A percentile compares a stretch with the other conserved stretches of the same genome.
Evolutionary conservation across 768 basidiomycete genomes (phyloP).

Genomic region (Mycena indigotica): DNA sequence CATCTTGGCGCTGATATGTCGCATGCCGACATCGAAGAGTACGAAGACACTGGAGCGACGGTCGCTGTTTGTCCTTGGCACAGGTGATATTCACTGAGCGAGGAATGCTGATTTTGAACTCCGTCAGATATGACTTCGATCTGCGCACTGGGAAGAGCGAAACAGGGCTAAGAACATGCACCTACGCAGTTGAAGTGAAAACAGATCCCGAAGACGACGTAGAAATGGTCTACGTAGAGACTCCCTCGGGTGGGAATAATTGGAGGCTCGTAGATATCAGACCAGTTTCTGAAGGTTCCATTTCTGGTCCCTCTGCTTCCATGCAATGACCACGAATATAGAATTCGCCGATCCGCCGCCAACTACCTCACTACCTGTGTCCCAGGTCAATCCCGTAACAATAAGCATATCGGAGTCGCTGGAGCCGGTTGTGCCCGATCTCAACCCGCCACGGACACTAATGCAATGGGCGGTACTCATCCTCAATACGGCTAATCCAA

Average conservation of each 20-base stretch:
- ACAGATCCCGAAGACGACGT: slow-evolving; percentile 37
- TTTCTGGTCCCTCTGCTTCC: slow-evolving; percentile 7
- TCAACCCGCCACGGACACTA: slow-evolving; percentile 61
- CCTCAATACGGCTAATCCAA: slow-evolving; percentile 72
- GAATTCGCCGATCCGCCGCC: slow-evolving; percentile 74
- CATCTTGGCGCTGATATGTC: slow-evolving; percentile 81
- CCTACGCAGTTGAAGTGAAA: slow-evolving; percentile 60
- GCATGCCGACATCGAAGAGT: slow-evolving; percentile 78
- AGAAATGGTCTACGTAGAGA: slow-evolving; percentile 61
- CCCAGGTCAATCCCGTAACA: slow-evolving; percentile 19
- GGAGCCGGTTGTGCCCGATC: slow-evolving; percentile 53
- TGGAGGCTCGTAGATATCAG: slow-evolving; percentile 71
- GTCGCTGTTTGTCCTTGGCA: slow-evolving; percentile 81
- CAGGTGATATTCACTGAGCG: slow-evolving; percentile 42
- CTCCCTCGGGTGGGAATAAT: slow-evolving; percentile 51
- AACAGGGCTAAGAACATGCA: slow-evolving; percentile 69
- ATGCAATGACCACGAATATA: slow-evolving; percentile 13
- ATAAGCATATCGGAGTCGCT: slow-evolving; percentile 19
- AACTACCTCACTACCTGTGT: slow-evolving; percentile 25
- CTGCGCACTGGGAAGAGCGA: slow-evolving; percentile 70
- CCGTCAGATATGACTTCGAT: slow-evolving; percentile 68
- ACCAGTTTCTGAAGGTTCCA: slow-evolving; percentile 70
- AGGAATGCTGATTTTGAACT: neutral
- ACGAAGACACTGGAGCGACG: slow-evolving; percentile 45
- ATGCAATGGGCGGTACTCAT: slow-evolving; percentile 81